Evolutionary conservation across 306 rosid genomes (phyloP), one percentile per base, ranked within the genome.

Genomic region (Geum urbanum): DNA sequence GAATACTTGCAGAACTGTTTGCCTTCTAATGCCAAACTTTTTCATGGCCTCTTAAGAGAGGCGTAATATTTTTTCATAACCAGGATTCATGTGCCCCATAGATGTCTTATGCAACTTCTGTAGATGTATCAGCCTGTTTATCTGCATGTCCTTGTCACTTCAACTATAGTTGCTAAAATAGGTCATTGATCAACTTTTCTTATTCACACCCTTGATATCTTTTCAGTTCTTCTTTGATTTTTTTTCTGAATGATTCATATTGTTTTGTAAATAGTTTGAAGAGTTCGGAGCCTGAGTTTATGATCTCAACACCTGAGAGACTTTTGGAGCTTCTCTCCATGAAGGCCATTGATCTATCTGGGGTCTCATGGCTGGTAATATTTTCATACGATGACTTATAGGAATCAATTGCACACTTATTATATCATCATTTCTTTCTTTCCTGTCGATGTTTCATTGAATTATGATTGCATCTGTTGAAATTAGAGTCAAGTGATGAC

Each of bases 201-300:
- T 10, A 22, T 24, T 24, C 62, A 9, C 4, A 6, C 10, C 24
- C 20, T 37, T 63, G 40, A 24, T 55, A 22, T 11, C 11, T 58
- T 58, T 32, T 22, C 52, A 8, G 12, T 64, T 22, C 5, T 22
- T 19, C 18, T 41, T 27, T 41, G 6, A 4, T 76, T 52, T 22
- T 2, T 65, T 77, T 71, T 81, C 77, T 56, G 78, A 74, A 67
- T 56, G 45, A 67, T 32, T 3, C 59, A n/a, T 67, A 57, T 78
- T 40, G 56, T 61, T 80, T 69, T 43, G 74, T 65, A 75, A 69
- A 78, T 83, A 94, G 99, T 61, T 77, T 90, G 74, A 85, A 77
- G 79, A 85, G 84, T 82, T 90, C 97, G 43, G 98, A 94, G 77
- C 98, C 98, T 64, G 98, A 94, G 84, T 84, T 94, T 74, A 90